Evolutionary conservation across 2,329 filamentous ascomycete genomes (phyloP).

Genomic region (Paraphaeosphaeria minitans): DNA sequence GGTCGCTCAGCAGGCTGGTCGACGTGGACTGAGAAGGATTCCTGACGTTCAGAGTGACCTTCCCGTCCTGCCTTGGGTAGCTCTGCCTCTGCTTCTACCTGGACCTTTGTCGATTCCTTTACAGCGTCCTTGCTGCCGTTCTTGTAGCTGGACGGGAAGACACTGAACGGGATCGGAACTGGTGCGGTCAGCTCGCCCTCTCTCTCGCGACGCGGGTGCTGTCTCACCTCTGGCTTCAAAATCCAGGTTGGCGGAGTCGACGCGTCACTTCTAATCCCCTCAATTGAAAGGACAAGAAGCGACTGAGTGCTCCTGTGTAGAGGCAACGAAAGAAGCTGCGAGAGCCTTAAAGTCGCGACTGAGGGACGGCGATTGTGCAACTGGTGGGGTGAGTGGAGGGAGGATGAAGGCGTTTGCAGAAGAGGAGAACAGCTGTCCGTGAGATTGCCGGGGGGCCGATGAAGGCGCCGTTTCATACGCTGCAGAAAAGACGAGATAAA

Average conservation of each 20-base stretch:
- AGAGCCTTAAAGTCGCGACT: constrained; percentile 31
- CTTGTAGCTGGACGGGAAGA: constrained; percentile 98
- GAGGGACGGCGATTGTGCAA: constrained; percentile 40
- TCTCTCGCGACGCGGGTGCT: constrained; percentile 54
- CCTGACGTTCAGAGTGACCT: constrained; percentile 84
- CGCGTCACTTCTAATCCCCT: constrained; percentile 72
- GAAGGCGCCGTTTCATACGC: constrained; percentile 30
- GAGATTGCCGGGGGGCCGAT: constrained; percentile 26
- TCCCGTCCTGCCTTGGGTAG: constrained; percentile 95
- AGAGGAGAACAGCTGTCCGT: constrained; percentile 44
- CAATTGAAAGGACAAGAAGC: constrained; percentile 72
- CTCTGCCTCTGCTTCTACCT: constrained; percentile 82
- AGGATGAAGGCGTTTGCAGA: constrained; percentile 37
- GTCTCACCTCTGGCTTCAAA: constrained; percentile 84
- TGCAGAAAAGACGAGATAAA: constrained; percentile 17
- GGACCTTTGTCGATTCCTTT: constrained; percentile 66
- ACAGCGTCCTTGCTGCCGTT: constrained; percentile 62
- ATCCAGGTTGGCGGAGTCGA: constrained; percentile 95
- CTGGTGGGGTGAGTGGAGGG: constrained; percentile 46
- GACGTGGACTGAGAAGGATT: constrained; percentile 57
- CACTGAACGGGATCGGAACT: constrained; percentile 91
- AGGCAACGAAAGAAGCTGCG: constrained; percentile 22
- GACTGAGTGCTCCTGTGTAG: constrained; percentile 53
- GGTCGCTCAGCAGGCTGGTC: constrained; percentile 17
- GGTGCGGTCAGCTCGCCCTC: constrained; percentile 20